Evolutionary conservation across 345 rosid genomes (phyloP).

Genomic region (Alliaria petiolata): DNA sequence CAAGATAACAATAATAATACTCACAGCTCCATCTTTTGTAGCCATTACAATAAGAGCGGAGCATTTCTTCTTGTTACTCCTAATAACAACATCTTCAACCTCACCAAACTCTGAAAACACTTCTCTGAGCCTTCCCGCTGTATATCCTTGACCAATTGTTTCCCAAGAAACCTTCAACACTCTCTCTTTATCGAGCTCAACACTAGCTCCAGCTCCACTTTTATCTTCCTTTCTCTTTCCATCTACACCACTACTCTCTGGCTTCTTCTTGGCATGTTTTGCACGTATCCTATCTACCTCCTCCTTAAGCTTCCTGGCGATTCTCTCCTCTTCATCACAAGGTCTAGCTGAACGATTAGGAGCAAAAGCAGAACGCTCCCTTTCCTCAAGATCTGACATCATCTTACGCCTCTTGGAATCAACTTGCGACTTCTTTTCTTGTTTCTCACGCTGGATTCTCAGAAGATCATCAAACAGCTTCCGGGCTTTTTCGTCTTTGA

Average conservation of each 20-base stretch:
- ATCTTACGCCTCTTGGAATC: conserved; percentile 71
- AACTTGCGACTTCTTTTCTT: conserved; percentile 46
- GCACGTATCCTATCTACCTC: conserved; percentile 72
- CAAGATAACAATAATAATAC: conserved; percentile 19
- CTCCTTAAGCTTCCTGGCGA: conserved; percentile 63
- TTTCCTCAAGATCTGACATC: conserved; percentile 79
- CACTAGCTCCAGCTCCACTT: conserved; percentile 15
- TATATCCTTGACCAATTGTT: conserved; percentile 54
- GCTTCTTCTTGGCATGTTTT: conserved; percentile 44
- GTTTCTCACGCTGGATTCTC: conserved; percentile 62
- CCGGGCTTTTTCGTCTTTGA: conserved; percentile 78
- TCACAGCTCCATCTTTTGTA: conserved; percentile 69
- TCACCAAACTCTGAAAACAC: conserved; percentile 68
- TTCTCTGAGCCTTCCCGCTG: conserved; percentile 57
- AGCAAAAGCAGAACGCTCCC: conserved; percentile 70
- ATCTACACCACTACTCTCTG: conserved; percentile 30
- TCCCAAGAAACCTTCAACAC: conserved; percentile 86
- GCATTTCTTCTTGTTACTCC: conserved; percentile 67
- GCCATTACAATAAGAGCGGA: conserved; percentile 85
- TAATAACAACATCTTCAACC: conserved; percentile 76
- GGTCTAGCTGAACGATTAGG: conserved; percentile 42
- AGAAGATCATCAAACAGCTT: conserved; percentile 82
- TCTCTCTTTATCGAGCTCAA: conserved; percentile 53
- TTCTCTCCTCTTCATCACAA: conserved; percentile 62
- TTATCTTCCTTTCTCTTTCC: conserved; percentile 30